Conservation (phyloP, 2,329 filamentous ascomycete genomes). For the Aspergillus uvarum region DNA sequence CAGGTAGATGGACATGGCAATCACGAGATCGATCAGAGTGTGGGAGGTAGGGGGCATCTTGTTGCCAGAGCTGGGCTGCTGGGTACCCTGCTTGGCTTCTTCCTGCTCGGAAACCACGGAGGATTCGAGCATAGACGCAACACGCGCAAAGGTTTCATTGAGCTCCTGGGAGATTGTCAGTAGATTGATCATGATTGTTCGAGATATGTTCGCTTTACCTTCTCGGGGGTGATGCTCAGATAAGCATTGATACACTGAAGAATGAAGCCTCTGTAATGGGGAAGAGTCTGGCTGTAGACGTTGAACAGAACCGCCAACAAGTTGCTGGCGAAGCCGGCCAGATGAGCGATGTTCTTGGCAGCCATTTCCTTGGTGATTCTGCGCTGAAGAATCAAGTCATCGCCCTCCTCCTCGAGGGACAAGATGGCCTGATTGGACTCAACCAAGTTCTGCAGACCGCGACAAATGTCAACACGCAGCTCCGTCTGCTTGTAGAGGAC, state of each 20-base stretch:
- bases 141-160: slow-evolving; percentile 82
- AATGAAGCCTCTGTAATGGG: slow-evolving; percentile 86
- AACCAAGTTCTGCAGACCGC: slow-evolving; percentile 78
- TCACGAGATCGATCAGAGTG: slow-evolving; percentile 93
- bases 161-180: slow-evolving; percentile 58
- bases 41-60: slow-evolving; percentile 89
- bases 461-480: slow-evolving; percentile 82
- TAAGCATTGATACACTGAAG: slow-evolving; percentile 94
- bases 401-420: slow-evolving; percentile 65
- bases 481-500: slow-evolving; percentile 90
- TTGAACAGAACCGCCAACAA: slow-evolving; percentile 97
- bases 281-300: slow-evolving; percentile 93
- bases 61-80: slow-evolving; percentile 64
- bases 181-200: not conserved
- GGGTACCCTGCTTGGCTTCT: slow-evolving; percentile 61
- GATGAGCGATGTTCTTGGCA: slow-evolving; percentile 74
- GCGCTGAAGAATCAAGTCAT: slow-evolving; percentile 74
- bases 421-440: slow-evolving; percentile 87
- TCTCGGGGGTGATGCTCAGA: slow-evolving; percentile 77
- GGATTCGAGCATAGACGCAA: slow-evolving; percentile 76
- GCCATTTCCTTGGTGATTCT: slow-evolving; percentile 74
- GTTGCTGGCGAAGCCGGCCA: slow-evolving; percentile 78
- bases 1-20: slow-evolving; percentile 92
- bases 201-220: slow-evolving; percentile 33
- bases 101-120: slow-evolving; percentile 66